These are phyloP conservation scores for Tuber calosporum DNA, from an alignment of 495 filamentous ascomycete species.

Conservation along the genomic window DNA sequence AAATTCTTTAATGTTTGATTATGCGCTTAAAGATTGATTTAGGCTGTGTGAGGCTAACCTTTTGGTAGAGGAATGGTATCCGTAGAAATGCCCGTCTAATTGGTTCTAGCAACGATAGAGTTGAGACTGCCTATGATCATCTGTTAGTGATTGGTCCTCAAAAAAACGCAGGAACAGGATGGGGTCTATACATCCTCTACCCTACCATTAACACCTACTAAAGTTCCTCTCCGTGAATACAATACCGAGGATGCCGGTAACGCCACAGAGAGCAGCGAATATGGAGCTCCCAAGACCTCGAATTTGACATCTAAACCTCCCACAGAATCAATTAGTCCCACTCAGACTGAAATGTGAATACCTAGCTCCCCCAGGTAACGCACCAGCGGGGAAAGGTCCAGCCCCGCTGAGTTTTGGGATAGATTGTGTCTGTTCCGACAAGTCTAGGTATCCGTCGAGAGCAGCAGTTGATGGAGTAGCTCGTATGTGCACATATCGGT, in stretches of 20 bases:
- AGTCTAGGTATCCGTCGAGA: conserved; percentile 32
- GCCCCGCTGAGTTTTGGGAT: conserved; percentile 39
- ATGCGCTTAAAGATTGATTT: not conserved
- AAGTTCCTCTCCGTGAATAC: conserved; percentile 80
- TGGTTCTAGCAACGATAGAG: conserved; percentile 77
- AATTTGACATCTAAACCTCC: conserved; percentile 71
- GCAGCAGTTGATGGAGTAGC: conserved; percentile 37
- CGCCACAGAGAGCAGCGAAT: conserved; percentile 84
- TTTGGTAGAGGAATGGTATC: conserved; percentile 91
- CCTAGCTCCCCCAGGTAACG: not conserved
- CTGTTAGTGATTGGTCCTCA: conserved; percentile 11
- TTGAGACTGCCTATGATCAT: conserved; percentile 60
- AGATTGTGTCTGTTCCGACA: conserved; percentile 38
- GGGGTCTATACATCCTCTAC: conserved; percentile 66
- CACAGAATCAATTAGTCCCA: not conserved
- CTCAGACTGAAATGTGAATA: not conserved
- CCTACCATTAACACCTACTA: conserved; percentile 84
- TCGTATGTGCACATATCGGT: conserved; percentile 32
- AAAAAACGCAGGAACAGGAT: not conserved
- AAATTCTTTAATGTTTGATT: conserved; percentile 6
- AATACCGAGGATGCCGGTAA: conserved; percentile 88
- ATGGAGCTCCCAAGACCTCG: conserved; percentile 80
- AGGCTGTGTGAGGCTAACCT: conserved; percentile 42
- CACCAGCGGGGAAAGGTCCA: conserved; percentile 41
- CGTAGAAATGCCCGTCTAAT: conserved; percentile 67